Base-by-base conservation (phyloP, 148 eudicot genomes). In the Rhododendron williamsianum region DNA sequence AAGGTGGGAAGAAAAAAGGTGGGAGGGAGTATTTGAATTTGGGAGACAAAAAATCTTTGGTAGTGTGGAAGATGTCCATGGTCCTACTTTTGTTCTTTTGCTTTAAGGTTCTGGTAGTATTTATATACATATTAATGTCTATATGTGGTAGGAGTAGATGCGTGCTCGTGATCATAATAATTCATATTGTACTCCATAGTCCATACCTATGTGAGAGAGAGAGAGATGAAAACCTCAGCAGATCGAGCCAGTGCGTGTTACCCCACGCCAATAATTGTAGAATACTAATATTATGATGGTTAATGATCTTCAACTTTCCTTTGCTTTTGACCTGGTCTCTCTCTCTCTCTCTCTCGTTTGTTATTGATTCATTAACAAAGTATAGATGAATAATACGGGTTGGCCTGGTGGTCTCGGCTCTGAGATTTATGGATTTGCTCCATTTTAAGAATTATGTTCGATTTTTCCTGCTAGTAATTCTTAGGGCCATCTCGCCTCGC, bases 251-350 rank as follows among this genome's bases (percentile, higher is more conserved):
- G 45, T 1, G 1, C 18, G 7, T 23, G 54, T 41, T 6, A 27
- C 88, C 88, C 88, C 86, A 82, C 89, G 33, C 85, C 88, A 83
- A 88, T 88, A 76, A 88, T 88, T 88, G 86, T 86, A 56, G 71
- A 73, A 88, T 88, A 83, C 85, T 88, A 76, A 65, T 88, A 76
- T 77, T 60, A 82, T 77, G 41, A 73, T 43, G 56, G 36, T 83
- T 82, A 33, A 69, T 65, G 52, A 83, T 83, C 45, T 83, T 69
- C 36, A 56, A 58, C 82, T 76, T 58, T 67, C 4, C 11, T 65
- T 60, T 78, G 56, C 41, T 71, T 80, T 71, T 45, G 79, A 71
- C 86, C 86, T 76, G 4, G 2, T 46, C 43, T 43, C 23, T 51
- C 76, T 71, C 71, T 65, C 76, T 9, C 35, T 76, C 80, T 25